A percentile compares a stretch with the other conserved stretches of the same genome.
Conservation (phyloP, 306 rosid species). For the Sesbania bispinosa region DNA sequence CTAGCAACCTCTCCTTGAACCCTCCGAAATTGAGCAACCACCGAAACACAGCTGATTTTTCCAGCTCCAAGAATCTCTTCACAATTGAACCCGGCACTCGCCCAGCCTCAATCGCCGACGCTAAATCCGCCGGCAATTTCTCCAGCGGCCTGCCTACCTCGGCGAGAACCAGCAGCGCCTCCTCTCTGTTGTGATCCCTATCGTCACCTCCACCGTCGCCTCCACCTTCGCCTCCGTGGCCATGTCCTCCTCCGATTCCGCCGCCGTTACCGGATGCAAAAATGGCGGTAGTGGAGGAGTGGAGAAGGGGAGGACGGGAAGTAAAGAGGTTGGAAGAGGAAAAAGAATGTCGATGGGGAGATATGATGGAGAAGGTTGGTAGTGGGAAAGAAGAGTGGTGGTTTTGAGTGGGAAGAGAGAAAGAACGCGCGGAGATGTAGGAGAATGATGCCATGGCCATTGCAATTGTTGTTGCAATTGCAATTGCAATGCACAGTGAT, state of each 20-base stretch:
- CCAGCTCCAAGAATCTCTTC: constrained; percentile 69
- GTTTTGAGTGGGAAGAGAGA: constrained; percentile 31
- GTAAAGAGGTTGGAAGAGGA: constrained; percentile 1
- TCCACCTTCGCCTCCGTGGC: background rate
- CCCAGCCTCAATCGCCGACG: constrained; percentile 66
- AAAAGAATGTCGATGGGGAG: constrained; percentile 1
- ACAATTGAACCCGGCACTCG: constrained; percentile 71
- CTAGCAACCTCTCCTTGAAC: constrained; percentile 82
- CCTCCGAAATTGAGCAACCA: constrained; percentile 92
- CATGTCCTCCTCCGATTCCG: constrained; percentile 12
- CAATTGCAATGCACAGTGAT: background rate
- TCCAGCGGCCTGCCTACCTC: constrained; percentile 59
- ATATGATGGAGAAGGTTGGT: constrained; percentile 12
- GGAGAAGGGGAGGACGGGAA: constrained; percentile 17
- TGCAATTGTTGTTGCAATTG: no score
- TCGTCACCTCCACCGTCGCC: constrained; percentile 43
- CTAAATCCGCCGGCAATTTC: constrained; percentile 71
- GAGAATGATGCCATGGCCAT: constrained; percentile 53
- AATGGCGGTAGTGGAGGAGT: background rate
- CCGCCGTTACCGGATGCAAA: constrained; percentile 10
- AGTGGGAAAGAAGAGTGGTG: constrained; percentile 25
- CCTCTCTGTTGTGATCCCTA: constrained; percentile 60
- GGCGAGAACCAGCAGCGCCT: constrained; percentile 58
- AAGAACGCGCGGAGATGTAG: constrained; percentile 29
- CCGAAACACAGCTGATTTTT: constrained; percentile 60